phyloP scores from a whole-genome alignment of 1,284 basidiomycete species.

The Binderoboletus segoi region DNA sequence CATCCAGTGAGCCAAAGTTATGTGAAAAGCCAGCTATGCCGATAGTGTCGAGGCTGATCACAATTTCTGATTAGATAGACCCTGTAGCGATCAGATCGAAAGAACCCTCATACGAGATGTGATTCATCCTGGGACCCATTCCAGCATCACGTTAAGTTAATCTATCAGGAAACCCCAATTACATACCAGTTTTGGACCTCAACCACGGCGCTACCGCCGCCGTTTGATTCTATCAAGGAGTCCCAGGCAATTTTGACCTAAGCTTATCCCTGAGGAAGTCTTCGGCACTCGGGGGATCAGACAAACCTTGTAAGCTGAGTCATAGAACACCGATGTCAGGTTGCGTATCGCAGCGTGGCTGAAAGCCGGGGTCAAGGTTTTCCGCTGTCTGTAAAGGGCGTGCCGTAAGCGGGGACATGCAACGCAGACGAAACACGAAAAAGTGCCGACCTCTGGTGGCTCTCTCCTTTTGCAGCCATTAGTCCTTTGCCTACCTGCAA shows the following conservation, averaged over 20 bases:
- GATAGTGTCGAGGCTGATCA: slow-evolving; percentile 53
- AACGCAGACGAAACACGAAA: not conserved
- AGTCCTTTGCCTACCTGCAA: slow-evolving; percentile 23
- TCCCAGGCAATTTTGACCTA: slow-evolving; percentile 54
- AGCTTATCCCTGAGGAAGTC: not conserved
- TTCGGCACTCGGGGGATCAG: not conserved
- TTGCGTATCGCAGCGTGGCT: slow-evolving; percentile 48
- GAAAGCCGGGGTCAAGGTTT: slow-evolving; percentile 49
- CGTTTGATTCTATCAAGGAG: slow-evolving; percentile 40
- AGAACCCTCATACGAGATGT: slow-evolving; percentile 42
- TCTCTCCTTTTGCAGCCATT: slow-evolving; percentile 24
- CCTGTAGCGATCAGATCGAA: slow-evolving; percentile 9
- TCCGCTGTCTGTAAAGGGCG: slow-evolving; percentile 43
- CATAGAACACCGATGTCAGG: slow-evolving; percentile 48
- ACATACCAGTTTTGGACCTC: slow-evolving; percentile 49
- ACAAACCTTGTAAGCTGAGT: slow-evolving; percentile 37
- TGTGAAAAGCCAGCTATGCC: slow-evolving; percentile 65
- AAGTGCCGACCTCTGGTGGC: slow-evolving; percentile 22
- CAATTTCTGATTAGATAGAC: slow-evolving; percentile 26
- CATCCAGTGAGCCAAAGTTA: slow-evolving; percentile 56
- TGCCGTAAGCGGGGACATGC: not conserved
- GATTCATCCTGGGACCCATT: slow-evolving; percentile 48
- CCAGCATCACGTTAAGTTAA: not conserved
- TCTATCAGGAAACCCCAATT: slow-evolving; percentile 10
- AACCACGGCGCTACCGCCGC: slow-evolving; percentile 37